These are phyloP conservation scores for Pulveroboletus sp. DNA, from an alignment of 768 basidiomycete genomes.

Conservation along the genomic window DNA sequence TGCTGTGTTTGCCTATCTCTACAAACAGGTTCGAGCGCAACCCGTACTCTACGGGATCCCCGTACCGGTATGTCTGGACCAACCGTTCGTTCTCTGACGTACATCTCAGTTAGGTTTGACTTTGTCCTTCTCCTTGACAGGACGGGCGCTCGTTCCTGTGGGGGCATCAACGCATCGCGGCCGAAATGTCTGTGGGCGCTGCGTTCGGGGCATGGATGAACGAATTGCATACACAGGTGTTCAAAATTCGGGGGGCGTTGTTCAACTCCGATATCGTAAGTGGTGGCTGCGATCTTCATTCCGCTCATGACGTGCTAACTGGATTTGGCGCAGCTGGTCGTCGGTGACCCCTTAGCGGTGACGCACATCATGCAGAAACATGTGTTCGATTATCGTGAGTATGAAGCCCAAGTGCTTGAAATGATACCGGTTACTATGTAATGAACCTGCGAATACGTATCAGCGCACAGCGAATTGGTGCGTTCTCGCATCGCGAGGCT, in stretches of 20 bases:
- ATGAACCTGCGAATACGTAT: background rate
- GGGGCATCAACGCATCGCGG: slow-evolving; percentile 3
- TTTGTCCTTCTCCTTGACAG: background rate
- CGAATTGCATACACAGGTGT: slow-evolving; percentile 2
- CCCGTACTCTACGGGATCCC: background rate
- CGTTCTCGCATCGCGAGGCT: slow-evolving; percentile 5
- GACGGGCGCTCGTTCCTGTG: background rate
- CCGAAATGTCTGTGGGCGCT: slow-evolving; percentile 5
- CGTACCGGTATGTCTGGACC: slow-evolving; percentile 1
- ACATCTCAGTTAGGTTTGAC: background rate
- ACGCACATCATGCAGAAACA: slow-evolving; percentile 8
- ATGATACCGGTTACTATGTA: background rate
- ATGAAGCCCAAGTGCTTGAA: background rate
- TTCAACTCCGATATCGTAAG: slow-evolving; percentile 6
- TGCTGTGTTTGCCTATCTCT: background rate
- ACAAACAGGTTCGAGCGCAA: background rate
- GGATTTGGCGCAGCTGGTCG: background rate
- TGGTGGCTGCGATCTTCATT: background rate
- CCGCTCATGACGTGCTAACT: background rate
- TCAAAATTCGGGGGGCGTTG: slow-evolving; percentile 4
- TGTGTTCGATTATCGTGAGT: slow-evolving; percentile 10
- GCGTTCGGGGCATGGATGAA: slow-evolving; percentile 1
- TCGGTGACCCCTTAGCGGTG: slow-evolving; percentile 4
- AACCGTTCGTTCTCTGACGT: background rate
- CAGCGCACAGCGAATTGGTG: slow-evolving; percentile 1